Base-by-base conservation (phyloP, 139 green algal genomes). In the Nannochloris sp. region DNA sequence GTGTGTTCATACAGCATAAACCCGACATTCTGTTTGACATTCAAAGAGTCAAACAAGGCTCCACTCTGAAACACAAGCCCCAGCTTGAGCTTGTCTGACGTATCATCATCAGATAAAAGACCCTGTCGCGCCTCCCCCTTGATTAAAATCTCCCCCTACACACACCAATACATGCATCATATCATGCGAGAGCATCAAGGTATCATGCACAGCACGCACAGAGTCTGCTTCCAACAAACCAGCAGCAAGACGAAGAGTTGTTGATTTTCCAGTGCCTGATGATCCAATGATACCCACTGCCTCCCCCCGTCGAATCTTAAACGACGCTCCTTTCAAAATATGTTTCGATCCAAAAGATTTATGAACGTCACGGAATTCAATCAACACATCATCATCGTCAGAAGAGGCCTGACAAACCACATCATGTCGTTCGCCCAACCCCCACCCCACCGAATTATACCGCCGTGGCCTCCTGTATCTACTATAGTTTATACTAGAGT, bases 241-340 rank as follows among this genome's bases (percentile, higher is more conserved):
- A 1, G 93, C 90, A 65, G 93, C 89, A 9, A 99, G 78, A 8
- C 87, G 79, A 36, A 99, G 71, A 20, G 94, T 89, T 5, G 94
- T 99, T 17, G 85, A 95, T 78, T 99, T 99, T 9, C 94, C 94
- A 4, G 94, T 98, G 44, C 94, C 94, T 13, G 82, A 94, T 11
- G 83, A 84, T 5, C 94, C 94, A 57, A 99, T 99, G 75, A 99
- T 97, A 17, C 94, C 94, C 43, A 99, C 90, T 0, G 94, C 92
- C 58, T 99, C 94, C 9, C 94, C 94, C 5, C 91, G 62, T 9
- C 87, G 74, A 26, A 99, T 93, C 51, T 88, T 93, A 70, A 99
- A 97, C 71, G 70, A 89, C 17, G 84, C 86, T 4, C 93, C 93
- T 4, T 68, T 73, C 66, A 99, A 79, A 29, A 99, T 94, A 16